A percentile compares a stretch with the other conserved stretches of the same genome.
phyloP scores from a whole-genome alignment of 331 rosid species.

The Malus hybrid region DNA sequence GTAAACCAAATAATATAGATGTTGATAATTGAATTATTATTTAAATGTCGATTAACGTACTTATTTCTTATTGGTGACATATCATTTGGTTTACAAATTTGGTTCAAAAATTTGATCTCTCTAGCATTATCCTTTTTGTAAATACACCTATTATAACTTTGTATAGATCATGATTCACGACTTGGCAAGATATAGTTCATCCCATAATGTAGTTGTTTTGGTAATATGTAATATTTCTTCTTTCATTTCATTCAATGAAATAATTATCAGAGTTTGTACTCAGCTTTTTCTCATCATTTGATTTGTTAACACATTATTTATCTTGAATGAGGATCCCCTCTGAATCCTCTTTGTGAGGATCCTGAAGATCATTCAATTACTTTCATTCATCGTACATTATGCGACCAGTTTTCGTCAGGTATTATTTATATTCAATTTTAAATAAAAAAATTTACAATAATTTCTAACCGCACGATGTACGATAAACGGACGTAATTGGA shows the following conservation, averaged over 20 bases:
- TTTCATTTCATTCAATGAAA: neutral
- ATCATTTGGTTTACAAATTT: too few relatives aligned
- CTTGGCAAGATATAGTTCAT: neutral
- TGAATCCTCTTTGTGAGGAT: too few relatives aligned
- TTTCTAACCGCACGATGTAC: too few relatives aligned
- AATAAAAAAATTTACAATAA: too few relatives aligned
- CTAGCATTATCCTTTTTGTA: too few relatives aligned
- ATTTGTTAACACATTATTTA: neutral
- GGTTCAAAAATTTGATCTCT: too few relatives aligned
- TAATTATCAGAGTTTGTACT: neutral
- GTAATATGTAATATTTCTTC: neutral
- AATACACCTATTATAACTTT: neutral
- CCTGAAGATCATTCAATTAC: rapidly evolving
- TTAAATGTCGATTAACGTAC: too few relatives aligned
- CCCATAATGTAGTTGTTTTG: neutral
- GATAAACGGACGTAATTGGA: rapidly evolving
- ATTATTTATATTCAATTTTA: too few relatives aligned
- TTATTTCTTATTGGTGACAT: too few relatives aligned
- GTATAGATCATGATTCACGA: neutral
- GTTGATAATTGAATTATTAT: too few relatives aligned
- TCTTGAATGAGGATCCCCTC: too few relatives aligned
- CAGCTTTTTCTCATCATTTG: neutral
- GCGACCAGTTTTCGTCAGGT: rapidly evolving
- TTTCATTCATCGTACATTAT: rapidly evolving
- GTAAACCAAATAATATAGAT: too few relatives aligned